These are phyloP conservation scores for Fraxinus anomala DNA, from an alignment of 257 asterid genomes.

Conservation along the genomic window DNA sequence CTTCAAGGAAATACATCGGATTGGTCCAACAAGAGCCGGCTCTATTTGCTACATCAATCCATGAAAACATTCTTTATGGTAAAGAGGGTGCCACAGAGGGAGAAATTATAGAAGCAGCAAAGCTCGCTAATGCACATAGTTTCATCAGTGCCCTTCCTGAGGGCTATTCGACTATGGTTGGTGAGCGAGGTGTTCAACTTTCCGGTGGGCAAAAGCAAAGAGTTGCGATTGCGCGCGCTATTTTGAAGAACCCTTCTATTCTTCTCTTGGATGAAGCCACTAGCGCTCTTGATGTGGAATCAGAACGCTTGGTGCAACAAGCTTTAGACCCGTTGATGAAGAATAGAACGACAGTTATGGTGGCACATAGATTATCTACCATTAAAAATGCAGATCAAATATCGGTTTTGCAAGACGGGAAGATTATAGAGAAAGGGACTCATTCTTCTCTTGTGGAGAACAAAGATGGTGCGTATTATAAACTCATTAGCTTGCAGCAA, in stretches of 20 bases:
- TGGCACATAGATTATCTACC: conserved; percentile 78
- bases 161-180: conserved; percentile 80
- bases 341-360: conserved; percentile 69
- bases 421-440: conserved; percentile 75
- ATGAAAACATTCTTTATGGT: conserved; percentile 87
- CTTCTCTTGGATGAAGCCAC: conserved; percentile 79
- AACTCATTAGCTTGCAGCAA: conserved; percentile 64
- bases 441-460: conserved; percentile 68
- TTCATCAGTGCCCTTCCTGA: conserved; percentile 85
- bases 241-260: conserved; percentile 72
- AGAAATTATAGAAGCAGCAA: conserved; percentile 91
- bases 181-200: conserved; percentile 82
- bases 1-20: conserved; percentile 82
- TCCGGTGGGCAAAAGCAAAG: conserved; percentile 88
- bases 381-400: conserved; percentile 69
- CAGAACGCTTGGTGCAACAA: conserved; percentile 69
- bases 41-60: conserved; percentile 86
- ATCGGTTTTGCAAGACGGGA: conserved; percentile 75
- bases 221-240: conserved; percentile 85
- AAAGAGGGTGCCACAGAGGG: conserved; percentile 89
- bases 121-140: conserved; percentile 81
- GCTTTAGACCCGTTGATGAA: conserved; percentile 74
- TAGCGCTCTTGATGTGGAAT: conserved; percentile 79
- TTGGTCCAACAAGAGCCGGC: conserved; percentile 98
- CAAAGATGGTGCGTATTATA: conserved; percentile 67